Base-by-base conservation (phyloP, 208 protist genomes). In the Leishmania major region DNA sequence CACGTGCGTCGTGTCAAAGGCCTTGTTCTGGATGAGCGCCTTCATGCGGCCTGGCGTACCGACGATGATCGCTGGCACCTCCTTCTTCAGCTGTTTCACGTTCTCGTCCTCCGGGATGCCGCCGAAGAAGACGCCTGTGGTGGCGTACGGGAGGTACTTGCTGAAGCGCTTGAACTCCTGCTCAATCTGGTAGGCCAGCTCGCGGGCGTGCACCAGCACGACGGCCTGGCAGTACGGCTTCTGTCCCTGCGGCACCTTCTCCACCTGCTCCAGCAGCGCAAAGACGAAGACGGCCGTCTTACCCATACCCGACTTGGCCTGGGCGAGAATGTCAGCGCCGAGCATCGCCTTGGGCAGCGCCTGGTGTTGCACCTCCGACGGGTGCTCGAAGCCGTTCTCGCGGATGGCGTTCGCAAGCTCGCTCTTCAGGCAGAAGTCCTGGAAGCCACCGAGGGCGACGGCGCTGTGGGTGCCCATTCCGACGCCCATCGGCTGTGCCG, bases 251-350 rank as follows among this genome's bases (percentile, higher is more conserved):
- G 92, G 84, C 31, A 91, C 84, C 88, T 96, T 93, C 83, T 99
- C 95, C 25, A 99, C 78, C 91, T 99, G 98, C 86, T 99, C 98
- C 28, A 99, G 91, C 31, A 98, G 95, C 45, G 99, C 91, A 70
- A 99, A 94, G 47, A 99, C 99, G 91, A 99, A 99, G 19, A 99
- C 99, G 57, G 99, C 99, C 10, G 99, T 99, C 95, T 99, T 99
- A 70, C 99, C 99, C 99, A 99, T 99, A 78, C 99, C 99, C n/a
- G 97, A 98, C 90, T 99, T 99, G 53, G 99, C 99, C 97, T 99
- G 99, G 59, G 98, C 99, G 15, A 99, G 88, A 37, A 99, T 95
- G 86, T 99, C 99, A 0, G 88, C 93, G 73, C 99, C 99, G 7
- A 99, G 84, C 71, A 99, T 99, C 13, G 99, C 99, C 90, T 99